Evolutionary conservation across 2,329 filamentous ascomycete species (phyloP).

Genomic region (Eutypa lata): DNA sequence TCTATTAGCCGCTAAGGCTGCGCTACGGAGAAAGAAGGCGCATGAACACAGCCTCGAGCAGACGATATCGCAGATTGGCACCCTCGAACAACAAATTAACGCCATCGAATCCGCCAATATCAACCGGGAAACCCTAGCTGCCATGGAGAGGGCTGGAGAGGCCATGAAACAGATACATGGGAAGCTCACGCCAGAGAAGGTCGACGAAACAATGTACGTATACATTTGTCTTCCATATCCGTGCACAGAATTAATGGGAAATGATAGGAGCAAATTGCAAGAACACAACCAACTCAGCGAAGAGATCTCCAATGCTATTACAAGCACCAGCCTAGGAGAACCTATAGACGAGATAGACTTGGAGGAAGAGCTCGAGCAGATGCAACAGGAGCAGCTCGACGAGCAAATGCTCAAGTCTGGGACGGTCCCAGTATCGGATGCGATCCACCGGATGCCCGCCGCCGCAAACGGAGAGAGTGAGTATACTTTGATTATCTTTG

Average conservation of each 20-base stretch:
- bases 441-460: conserved; percentile 72
- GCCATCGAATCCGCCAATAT: conserved; percentile 98
- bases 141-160: conserved; percentile 85
- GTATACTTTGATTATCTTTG: conserved; percentile 40
- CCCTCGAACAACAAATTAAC: conserved; percentile 92
- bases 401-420: conserved; percentile 91
- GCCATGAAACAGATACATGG: conserved; percentile 94
- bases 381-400: conserved; percentile 92
- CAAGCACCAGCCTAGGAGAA: conserved; percentile 63
- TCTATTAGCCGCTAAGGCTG: conserved; percentile 76
- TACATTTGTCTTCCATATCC: conserved; percentile 1
- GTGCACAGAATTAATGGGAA: conserved; percentile 6
- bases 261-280: conserved; percentile 74
- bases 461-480: conserved; percentile 73
- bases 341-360: conserved; percentile 82
- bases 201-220: conserved; percentile 89
- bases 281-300: conserved; percentile 92
- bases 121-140: conserved; percentile 91
- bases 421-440: conserved; percentile 75
- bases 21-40: conserved; percentile 89
- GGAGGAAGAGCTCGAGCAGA: conserved; percentile 76
- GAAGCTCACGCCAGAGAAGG: conserved; percentile 87
- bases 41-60: conserved; percentile 91
- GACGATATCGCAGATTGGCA: conserved; percentile 83
- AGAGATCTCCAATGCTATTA: conserved; percentile 86